A percentile compares a stretch with the other conserved stretches of the same genome.
These are phyloP conservation scores for Acarospora socialis DNA, from an alignment of 2,329 filamentous ascomycete genomes.

Conservation along the genomic window DNA sequence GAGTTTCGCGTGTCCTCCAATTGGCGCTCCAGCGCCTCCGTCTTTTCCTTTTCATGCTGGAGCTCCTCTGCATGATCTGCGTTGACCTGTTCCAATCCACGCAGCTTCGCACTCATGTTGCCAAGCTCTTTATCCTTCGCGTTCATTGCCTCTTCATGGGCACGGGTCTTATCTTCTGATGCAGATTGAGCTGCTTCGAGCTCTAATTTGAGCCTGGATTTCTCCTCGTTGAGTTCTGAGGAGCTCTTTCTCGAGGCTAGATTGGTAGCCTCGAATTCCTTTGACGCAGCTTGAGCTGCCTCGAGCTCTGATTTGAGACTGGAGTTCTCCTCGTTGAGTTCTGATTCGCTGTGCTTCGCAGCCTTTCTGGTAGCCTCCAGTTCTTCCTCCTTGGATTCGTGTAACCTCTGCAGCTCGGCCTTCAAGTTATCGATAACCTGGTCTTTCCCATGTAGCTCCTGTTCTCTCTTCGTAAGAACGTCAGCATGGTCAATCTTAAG, in stretches of 20 bases:
- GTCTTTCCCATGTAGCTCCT: slow-evolving; percentile 7
- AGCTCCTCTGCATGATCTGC: background rate
- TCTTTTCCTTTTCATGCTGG: background rate
- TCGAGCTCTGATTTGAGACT: slow-evolving; percentile 4
- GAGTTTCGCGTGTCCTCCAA: no score
- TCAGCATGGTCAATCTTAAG: no score
- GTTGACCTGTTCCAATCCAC: slow-evolving; percentile 2
- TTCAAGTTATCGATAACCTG: slow-evolving; percentile 1
- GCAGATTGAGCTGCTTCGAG: no score
- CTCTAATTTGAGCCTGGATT: no score
- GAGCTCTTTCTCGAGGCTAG: no score
- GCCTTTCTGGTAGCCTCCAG: background rate
- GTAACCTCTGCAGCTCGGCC: background rate
- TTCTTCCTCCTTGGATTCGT: slow-evolving; percentile 1
- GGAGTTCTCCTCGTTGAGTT: background rate
- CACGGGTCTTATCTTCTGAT: no score
- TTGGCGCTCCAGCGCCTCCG: background rate
- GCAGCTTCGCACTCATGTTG: background rate
- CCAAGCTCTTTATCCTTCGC: background rate
- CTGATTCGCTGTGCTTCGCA: no score
- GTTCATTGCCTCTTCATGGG: slow-evolving; percentile 5
- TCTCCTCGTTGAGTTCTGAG: slow-evolving; percentile 1
- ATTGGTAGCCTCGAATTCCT: slow-evolving; percentile 1
- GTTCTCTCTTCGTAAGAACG: slow-evolving; percentile 1
- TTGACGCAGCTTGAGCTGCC: background rate